Conservation (phyloP, 192 early-diverging fungal species). For the Backusella parvicylindrica region DNA sequence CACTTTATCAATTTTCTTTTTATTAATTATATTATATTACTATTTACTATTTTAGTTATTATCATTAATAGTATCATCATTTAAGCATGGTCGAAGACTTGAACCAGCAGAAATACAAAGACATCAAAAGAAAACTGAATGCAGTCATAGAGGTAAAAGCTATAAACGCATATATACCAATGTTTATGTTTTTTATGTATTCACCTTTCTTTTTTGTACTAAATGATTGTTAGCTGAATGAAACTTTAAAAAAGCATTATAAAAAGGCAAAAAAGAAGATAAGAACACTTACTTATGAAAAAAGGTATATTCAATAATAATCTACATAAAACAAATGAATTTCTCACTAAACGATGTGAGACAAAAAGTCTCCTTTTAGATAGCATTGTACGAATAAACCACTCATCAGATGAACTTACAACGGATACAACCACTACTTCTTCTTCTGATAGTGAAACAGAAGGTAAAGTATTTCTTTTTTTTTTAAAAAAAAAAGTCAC, state of each 20-base stretch:
- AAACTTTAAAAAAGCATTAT: slow-evolving; percentile 4
- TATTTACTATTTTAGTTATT: no score
- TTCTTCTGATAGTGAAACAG: not conserved
- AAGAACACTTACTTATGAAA: slow-evolving; percentile 7
- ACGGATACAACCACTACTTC: not conserved
- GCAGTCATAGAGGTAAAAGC: slow-evolving; percentile 37
- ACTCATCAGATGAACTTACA: slow-evolving; percentile 10
- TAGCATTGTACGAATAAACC: slow-evolving; percentile 13
- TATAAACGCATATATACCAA: no score
- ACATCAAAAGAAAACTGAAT: slow-evolving; percentile 38
- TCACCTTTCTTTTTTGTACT: not conserved
- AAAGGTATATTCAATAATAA: slow-evolving; percentile 14
- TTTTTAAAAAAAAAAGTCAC: not conserved
- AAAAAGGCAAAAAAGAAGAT: slow-evolving; percentile 17
- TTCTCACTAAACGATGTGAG: not conserved
- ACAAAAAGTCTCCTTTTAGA: slow-evolving; percentile 12
- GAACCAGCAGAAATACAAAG: slow-evolving; percentile 31
- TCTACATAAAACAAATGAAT: not conserved
- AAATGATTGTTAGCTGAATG: not conserved
- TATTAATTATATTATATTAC: no score
- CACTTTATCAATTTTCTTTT: no score
- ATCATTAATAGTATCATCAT: no score
- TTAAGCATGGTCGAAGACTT: slow-evolving; percentile 5
- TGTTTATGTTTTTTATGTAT: no score
- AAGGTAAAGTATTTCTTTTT: not conserved